Evolutionary conservation across 1,139 yeast genomes (phyloP), one percentile per base, ranked within the genome.

Genomic region (Sugiyamaella paludigena): DNA sequence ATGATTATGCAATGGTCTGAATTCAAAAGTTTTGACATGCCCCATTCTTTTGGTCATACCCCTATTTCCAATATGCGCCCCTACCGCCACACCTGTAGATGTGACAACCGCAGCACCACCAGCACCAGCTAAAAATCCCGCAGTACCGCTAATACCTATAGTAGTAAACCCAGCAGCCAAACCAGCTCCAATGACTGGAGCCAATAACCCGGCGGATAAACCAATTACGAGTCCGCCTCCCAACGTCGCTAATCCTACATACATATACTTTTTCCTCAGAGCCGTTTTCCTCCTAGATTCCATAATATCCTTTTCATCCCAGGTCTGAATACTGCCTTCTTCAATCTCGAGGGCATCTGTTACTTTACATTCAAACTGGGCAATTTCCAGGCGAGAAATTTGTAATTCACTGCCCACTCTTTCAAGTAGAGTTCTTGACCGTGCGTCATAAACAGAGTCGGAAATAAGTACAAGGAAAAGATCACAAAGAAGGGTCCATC

Each of bases 141-240:
- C 71, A 0, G 98, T 89, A 16, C 99, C 98, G 1, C 87, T 75
- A 27, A 94, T 86, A 27, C 99, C 99, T 29, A 92, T 81, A 0
- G 98, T 92, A 0, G 98, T 84, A 40, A 94, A 74, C 9, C 98
- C 99, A 2, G 98, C 98, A 1, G 98, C 98, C 27, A 94, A 66
- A 59, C 99, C 98, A 1, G 98, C 98, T 40, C 98, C 98, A 61
- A 94, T 94, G 4, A 94, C 96, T 0, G 99, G 99, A 0, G 98
- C 98, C 44, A 94, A 72, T 42, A 94, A 70, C 2, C 99, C 99
- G 11, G 96, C 98, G 49, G 97, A 87, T 29, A 94, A 73, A 1
- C 98, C 98, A 51, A 94, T 80, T 1, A 95, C 96, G 29, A 94
- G 73, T 0, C 96, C 91, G 1, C 99, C 99, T 12, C 98, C 98